Conservation (phyloP, 495 filamentous ascomycete genomes). For the Annulohypoxylon bovei region DNA sequence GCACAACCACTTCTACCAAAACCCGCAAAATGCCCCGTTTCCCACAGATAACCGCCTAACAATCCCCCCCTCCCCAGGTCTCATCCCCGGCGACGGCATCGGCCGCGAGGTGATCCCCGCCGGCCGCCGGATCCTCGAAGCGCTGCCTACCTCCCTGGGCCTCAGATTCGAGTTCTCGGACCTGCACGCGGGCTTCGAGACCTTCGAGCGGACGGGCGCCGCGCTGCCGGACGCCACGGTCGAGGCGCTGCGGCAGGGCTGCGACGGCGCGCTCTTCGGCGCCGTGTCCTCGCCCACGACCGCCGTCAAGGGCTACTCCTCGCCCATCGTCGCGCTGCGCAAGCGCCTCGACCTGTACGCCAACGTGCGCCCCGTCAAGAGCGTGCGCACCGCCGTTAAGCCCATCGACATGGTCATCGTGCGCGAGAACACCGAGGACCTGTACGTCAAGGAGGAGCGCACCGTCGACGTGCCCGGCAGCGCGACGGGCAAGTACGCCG, state of each 20-base stretch:
- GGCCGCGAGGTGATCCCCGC: slow-evolving; percentile 98
- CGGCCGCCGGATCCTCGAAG: slow-evolving; percentile 87
- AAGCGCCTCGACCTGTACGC: slow-evolving; percentile 96
- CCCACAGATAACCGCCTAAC: background rate
- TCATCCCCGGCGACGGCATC: slow-evolving; percentile 98
- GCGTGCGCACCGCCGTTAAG: slow-evolving; percentile 65
- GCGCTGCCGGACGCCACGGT: slow-evolving; percentile 93
- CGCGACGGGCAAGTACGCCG: slow-evolving; percentile 79
- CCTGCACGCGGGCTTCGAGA: slow-evolving; percentile 90
- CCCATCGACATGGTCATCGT: slow-evolving; percentile 97
- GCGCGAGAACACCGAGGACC: slow-evolving; percentile 97
- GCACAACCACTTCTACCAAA: background rate
- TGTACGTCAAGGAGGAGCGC: slow-evolving; percentile 97
- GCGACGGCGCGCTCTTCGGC: slow-evolving; percentile 95
- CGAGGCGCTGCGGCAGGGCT: slow-evolving; percentile 82
- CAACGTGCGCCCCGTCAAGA: slow-evolving; percentile 97
- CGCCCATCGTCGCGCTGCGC: slow-evolving; percentile 95
- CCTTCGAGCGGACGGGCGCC: slow-evolving; percentile 86
- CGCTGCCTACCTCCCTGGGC: slow-evolving; percentile 80
- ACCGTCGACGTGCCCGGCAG: slow-evolving; percentile 73
- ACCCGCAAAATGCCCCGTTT: background rate
- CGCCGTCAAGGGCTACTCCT: slow-evolving; percentile 93
- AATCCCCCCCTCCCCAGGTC: slow-evolving; percentile 64
- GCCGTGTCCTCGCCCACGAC: slow-evolving; percentile 92
- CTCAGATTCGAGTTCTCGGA: slow-evolving; percentile 94